Percentiles rank a stretch among this genome's conserved stretches.
phyloP scores from a whole-genome alignment of 2,329 filamentous ascomycete species.

The Colletotrichum truncatum region DNA sequence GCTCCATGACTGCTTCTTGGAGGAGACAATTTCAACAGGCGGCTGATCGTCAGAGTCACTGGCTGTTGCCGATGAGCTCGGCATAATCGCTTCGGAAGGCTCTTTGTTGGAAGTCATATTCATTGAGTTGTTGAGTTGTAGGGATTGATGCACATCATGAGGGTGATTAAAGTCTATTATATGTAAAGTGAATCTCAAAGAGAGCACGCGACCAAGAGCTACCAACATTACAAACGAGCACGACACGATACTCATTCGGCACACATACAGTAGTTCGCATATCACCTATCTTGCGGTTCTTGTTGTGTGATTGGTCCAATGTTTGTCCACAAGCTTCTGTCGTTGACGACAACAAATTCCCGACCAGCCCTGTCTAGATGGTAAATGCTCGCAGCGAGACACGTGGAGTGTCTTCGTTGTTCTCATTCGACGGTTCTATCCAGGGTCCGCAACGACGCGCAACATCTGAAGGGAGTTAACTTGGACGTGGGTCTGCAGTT shows the following conservation, averaged over 20 bases:
- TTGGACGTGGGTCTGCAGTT: neutral
- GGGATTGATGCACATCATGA: neutral
- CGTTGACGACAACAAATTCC: neutral
- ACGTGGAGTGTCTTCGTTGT: neutral
- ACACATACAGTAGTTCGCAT: neutral
- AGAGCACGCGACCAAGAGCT: neutral
- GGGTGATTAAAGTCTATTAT: neutral
- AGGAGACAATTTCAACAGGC: neutral
- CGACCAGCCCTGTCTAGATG: too few relatives aligned
- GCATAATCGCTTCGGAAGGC: neutral
- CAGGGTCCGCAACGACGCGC: neutral
- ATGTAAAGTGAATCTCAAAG: neutral
- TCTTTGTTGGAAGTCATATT: neutral
- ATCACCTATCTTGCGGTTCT: neutral
- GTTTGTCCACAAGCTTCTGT: neutral
- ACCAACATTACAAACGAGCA: neutral
- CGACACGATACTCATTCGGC: neutral
- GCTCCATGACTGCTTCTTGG: constrained; percentile 33
- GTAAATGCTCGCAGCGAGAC: neutral
- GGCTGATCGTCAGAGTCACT: neutral
- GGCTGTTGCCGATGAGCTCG: neutral
- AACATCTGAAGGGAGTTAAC: neutral
- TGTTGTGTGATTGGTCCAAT: neutral
- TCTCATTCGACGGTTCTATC: neutral
- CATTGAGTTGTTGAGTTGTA: neutral